A percentile compares a stretch with the other conserved stretches of the same genome.
These are phyloP conservation scores for Babesia ovis DNA, from an alignment of 169 alveolate genomes.

Conservation along the genomic window DNA sequence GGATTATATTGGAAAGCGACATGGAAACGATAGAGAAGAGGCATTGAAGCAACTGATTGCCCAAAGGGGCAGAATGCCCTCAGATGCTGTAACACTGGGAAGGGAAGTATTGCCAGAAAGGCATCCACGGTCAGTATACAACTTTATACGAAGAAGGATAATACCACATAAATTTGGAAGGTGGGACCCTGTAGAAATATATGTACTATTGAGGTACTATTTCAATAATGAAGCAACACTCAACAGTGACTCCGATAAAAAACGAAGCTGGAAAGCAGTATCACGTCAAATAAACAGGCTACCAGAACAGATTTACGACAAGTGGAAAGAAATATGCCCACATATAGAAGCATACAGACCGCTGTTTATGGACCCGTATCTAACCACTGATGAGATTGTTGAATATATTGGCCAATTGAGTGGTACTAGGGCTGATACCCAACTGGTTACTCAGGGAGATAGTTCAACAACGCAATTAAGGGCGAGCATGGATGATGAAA, in stretches of 20 bases:
- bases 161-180: slow-evolving; percentile 26
- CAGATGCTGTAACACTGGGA: slow-evolving; percentile 8
- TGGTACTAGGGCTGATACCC: no score
- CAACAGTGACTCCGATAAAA: not conserved
- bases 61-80: slow-evolving; percentile 37
- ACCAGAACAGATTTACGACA: slow-evolving; percentile 66
- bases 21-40: slow-evolving; percentile 14
- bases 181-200: slow-evolving; percentile 46
- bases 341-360: slow-evolving; percentile 6
- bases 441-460: no score
- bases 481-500: not conserved
- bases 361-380: slow-evolving; percentile 5
- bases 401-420: no score
- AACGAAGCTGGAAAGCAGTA: slow-evolving; percentile 43
- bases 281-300: slow-evolving; percentile 22
- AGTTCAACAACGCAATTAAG: not conserved
- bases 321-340: slow-evolving; percentile 58
- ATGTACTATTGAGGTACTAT: slow-evolving; percentile 36
- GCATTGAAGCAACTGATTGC: slow-evolving; percentile 17
- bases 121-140: slow-evolving; percentile 58
- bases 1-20: slow-evolving; percentile 9
- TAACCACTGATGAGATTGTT: slow-evolving; percentile 22
- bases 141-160: slow-evolving; percentile 46
- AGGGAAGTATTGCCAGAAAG: slow-evolving; percentile 35
- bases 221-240: not conserved